These are phyloP conservation scores for Lipomyces chichibuensis DNA, from an alignment of 805 yeast species.

Conservation along the genomic window DNA sequence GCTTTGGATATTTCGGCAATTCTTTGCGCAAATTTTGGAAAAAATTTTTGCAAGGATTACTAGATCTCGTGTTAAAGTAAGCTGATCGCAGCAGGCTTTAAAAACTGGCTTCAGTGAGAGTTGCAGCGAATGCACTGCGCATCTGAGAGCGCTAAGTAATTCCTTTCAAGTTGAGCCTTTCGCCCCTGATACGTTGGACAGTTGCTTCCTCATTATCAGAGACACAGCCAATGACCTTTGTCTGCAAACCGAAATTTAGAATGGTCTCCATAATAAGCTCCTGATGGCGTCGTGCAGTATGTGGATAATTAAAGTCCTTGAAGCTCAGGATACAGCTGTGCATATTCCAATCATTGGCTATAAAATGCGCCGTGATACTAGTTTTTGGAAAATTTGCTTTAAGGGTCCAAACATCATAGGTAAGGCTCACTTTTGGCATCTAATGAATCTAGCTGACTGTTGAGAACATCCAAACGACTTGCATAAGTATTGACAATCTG, in stretches of 20 bases:
- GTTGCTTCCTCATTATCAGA: constrained; percentile 5
- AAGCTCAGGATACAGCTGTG: constrained; percentile 2
- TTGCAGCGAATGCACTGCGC: constrained; percentile 3
- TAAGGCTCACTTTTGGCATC: constrained; percentile 4
- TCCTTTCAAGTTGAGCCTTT: constrained; percentile 2
- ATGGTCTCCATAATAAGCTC: constrained; percentile 7
- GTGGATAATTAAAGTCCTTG: constrained; percentile 3
- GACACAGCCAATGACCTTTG: constrained; percentile 6
- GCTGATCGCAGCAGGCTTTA: constrained; percentile 5
- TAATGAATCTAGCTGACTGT: constrained; percentile 1
- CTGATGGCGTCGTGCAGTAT: constrained; percentile 2
- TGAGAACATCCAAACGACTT: constrained; percentile 3
- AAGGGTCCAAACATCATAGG: background rate
- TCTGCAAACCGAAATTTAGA: background rate
- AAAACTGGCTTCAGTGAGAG: constrained; percentile 7
- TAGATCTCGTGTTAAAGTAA: background rate
- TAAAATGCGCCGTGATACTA: constrained; percentile 3
- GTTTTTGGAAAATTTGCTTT: constrained; percentile 1
- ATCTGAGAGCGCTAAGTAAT: constrained; percentile 1
- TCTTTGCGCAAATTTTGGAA: background rate
- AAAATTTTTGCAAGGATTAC: constrained; percentile 1
- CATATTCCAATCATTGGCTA: background rate
- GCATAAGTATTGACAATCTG: background rate
- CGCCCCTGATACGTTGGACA: constrained; percentile 2
- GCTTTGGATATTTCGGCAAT: constrained; percentile 5